A percentile compares a stretch with the other conserved stretches of the same genome.
phyloP scores from a whole-genome alignment of 345 rosid species.

The Turritis glabra region DNA sequence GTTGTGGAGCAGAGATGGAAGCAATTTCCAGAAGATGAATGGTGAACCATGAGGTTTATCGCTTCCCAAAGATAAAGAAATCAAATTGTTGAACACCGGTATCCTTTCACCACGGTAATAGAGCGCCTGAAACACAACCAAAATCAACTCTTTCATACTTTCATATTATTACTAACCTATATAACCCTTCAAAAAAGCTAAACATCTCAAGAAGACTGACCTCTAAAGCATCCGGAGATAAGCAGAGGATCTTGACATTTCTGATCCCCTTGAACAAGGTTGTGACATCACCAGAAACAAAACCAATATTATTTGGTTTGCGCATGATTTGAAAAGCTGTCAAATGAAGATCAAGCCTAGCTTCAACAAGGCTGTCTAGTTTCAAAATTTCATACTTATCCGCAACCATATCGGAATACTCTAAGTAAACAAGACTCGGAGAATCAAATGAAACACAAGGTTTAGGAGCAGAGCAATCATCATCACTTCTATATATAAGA shows the following conservation, averaged over 20 bases:
- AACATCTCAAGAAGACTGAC: conserved; percentile 11
- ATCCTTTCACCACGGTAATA: conserved; percentile 30
- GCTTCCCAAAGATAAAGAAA: conserved; percentile 29
- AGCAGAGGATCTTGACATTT: conserved; percentile 31
- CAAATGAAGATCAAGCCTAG: conserved; percentile 28
- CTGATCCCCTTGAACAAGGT: conserved; percentile 13
- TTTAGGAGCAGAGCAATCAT: conserved; percentile 19
- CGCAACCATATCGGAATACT: conserved; percentile 28
- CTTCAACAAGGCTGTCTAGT: conserved; percentile 30
- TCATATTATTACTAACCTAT: conserved; percentile 1
- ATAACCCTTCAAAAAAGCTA: background rate
- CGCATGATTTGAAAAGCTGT: conserved; percentile 23
- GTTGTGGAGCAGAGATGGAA: conserved; percentile 21
- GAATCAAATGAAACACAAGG: conserved; percentile 29
- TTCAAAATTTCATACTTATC: conserved; percentile 11
- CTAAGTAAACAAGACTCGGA: conserved; percentile 30
- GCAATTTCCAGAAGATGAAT: conserved; percentile 28
- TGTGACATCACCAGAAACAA: conserved; percentile 30
- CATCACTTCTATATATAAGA: background rate
- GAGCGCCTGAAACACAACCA: conserved; percentile 28
- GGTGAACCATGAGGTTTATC: conserved; percentile 29
- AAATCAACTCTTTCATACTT: background rate
- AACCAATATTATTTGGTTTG: background rate
- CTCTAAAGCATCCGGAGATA: conserved; percentile 37
- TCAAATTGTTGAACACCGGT: conserved; percentile 31